Conservation (phyloP, 495 filamentous ascomycete genomes). For the Penicillium parvum region DNA sequence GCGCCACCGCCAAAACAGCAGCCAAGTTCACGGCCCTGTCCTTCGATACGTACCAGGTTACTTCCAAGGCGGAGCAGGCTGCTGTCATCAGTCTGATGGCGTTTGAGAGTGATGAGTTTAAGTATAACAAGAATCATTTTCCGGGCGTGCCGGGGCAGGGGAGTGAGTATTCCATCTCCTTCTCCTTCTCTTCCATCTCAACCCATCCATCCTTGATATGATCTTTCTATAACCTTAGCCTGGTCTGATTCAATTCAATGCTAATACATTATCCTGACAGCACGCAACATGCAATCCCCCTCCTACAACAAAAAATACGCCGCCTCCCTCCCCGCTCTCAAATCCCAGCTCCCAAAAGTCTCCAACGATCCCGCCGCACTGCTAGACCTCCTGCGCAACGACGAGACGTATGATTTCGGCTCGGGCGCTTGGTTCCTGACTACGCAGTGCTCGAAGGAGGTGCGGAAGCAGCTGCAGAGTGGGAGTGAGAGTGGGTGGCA, state of each 20-base stretch:
- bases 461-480: constrained; percentile 43
- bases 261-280: constrained; percentile 5
- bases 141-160: constrained; percentile 67
- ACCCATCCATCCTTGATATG: too few species aligned
- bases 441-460: constrained; percentile 52
- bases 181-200: too few species aligned
- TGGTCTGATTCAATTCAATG: too few species aligned
- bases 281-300: constrained; percentile 71
- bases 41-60: constrained; percentile 54
- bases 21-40: constrained; percentile 52
- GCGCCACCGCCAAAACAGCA: constrained; percentile 60
- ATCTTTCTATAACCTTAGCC: too few species aligned
- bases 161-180: constrained; percentile 38
- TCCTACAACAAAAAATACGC: constrained; percentile 62
- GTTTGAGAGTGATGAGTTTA: constrained; percentile 64
- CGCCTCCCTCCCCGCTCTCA: constrained; percentile 47
- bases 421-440: constrained; percentile 71
- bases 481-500: constrained; percentile 54
- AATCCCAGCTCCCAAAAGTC: constrained; percentile 31
- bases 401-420: constrained; percentile 64
- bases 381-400: constrained; percentile 52
- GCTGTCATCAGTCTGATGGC: constrained; percentile 60
- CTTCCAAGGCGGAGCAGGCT: constrained; percentile 52
- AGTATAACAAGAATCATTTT: constrained; percentile 61
- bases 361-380: constrained; percentile 41